Conservation (phyloP, 345 rosid species). For the Kernera saxatilis region DNA sequence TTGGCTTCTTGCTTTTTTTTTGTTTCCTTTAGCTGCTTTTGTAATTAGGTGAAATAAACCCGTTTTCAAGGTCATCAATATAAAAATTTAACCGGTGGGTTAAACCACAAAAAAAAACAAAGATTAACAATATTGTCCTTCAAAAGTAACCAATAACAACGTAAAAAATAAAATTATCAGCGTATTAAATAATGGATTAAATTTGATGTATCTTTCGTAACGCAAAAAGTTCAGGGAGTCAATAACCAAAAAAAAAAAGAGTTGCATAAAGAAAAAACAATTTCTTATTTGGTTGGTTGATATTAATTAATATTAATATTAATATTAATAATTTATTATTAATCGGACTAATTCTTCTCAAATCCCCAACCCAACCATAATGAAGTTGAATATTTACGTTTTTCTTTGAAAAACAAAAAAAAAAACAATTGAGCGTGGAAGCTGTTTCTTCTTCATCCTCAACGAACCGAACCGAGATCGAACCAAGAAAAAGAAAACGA, state of each 20-base stretch:
- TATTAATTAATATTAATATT: background rate
- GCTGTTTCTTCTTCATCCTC: constrained; percentile 3
- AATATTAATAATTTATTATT: background rate
- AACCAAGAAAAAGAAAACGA: background rate
- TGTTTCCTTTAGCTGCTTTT: too few relatives aligned
- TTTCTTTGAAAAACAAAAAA: background rate
- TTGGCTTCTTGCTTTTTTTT: too few relatives aligned
- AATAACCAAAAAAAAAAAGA: background rate
- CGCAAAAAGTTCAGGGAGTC: background rate
- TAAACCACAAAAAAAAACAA: too few relatives aligned
- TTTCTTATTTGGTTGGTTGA: background rate
- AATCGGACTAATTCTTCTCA: constrained; percentile 14
- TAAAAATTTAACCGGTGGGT: too few relatives aligned
- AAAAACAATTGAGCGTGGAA: background rate
- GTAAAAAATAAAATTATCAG: too few relatives aligned
- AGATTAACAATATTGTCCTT: too few relatives aligned
- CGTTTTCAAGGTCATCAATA: too few relatives aligned
- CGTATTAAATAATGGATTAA: background rate
- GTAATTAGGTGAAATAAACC: too few relatives aligned
- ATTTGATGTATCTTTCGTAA: background rate
- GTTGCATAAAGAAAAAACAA: background rate
- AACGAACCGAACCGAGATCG: constrained; percentile 19
- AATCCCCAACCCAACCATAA: background rate
- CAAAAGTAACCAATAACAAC: background rate
- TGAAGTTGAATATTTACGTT: constrained; percentile 21